Percentiles rank a stretch among this genome's conserved stretches.
phyloP scores from a whole-genome alignment of 2,329 filamentous ascomycete species.

The Arthrobotrys entomopaga region DNA sequence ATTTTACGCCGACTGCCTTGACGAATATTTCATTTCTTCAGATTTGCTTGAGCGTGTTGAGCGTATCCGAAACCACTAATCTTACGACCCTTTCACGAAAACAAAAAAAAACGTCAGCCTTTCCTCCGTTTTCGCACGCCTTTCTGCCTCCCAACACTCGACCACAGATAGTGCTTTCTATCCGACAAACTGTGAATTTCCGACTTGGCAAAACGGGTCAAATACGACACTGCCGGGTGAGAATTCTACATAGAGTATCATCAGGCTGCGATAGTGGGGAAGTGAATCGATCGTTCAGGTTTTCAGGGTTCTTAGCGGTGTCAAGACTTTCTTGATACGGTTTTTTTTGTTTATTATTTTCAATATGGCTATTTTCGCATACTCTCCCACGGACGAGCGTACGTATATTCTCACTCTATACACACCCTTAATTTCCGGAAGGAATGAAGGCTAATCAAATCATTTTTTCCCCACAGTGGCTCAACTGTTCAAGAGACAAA shows the following conservation, averaged over 20 bases:
- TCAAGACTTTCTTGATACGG: slow-evolving; percentile 26
- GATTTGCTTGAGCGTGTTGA: neutral
- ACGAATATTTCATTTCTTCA: neutral
- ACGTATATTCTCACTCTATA: slow-evolving; percentile 5
- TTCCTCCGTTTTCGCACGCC: slow-evolving; percentile 34
- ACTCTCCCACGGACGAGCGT: slow-evolving; percentile 47
- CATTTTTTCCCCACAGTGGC: slow-evolving; percentile 24
- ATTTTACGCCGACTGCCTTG: neutral
- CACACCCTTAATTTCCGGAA: neutral
- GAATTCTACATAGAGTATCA: slow-evolving; percentile 22
- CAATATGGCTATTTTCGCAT: slow-evolving; percentile 37
- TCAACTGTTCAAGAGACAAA: slow-evolving; percentile 50
- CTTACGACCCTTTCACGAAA: neutral
- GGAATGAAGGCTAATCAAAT: slow-evolving; percentile 12
- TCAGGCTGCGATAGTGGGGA: slow-evolving; percentile 19
- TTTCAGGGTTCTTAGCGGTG: slow-evolving; percentile 20
- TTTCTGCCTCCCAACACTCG: neutral
- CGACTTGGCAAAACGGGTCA: slow-evolving; percentile 8
- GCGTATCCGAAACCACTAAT: slow-evolving; percentile 7
- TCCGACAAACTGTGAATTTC: slow-evolving; percentile 34
- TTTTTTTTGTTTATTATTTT: neutral
- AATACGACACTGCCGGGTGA: slow-evolving; percentile 26
- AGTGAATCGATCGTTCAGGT: slow-evolving; percentile 9
- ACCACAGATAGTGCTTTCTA: slow-evolving; percentile 31
- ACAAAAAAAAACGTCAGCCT: slow-evolving; percentile 3